Base-by-base conservation (phyloP, 257 asterid species). In the Ajuga chamaepitys region DNA sequence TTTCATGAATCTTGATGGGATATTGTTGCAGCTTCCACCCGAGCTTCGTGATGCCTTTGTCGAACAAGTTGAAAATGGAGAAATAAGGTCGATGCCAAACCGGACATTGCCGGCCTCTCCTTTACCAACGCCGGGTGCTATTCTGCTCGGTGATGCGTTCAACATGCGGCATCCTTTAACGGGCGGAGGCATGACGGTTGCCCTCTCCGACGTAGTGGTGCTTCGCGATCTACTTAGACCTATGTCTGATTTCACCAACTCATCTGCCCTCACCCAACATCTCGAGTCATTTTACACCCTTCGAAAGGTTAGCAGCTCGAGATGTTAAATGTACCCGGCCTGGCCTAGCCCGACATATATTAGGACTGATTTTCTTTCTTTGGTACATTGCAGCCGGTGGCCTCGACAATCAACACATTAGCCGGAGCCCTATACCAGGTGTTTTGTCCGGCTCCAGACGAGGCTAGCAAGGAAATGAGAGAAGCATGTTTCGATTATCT, bases 111-210 rank as follows among this genome's bases (percentile, higher is more conserved):
- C 85, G 0, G 89, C 86, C 10, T 66, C 81, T 24, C 83, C 89
- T 4, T 62, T 75, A 20, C 86, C 82, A 3, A 83, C 82, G 42
- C 82, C 86, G 0, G 86, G 89, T 0, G 85, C 86, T 21, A 60
- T 83, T 14, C 75, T 83, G 5, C 64, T 83, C 7, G 89, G 89
- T 2, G 86, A 83, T 40, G 86, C 86, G 6, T 83, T 83, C 70
- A 83, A 83, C 63, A 83, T 83, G 84, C 76, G 86, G 12, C 89
- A 81, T 34, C 82, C 89, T 0, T 47, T 78, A 52, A 81, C 89
- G 0, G 89, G 89, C 0, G 86, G 89, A 21, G 89, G 86, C 8
- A 83, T 83, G 89, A 80, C 83, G 0, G 89, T 83, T 0, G 86
- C 86, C 25, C 73, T 84, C 8, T 63, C 84, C 1, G 85, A 83